phyloP scores from a whole-genome alignment of 2,329 filamentous ascomycete genomes.

The Sclerotiophoma versabilis region DNA sequence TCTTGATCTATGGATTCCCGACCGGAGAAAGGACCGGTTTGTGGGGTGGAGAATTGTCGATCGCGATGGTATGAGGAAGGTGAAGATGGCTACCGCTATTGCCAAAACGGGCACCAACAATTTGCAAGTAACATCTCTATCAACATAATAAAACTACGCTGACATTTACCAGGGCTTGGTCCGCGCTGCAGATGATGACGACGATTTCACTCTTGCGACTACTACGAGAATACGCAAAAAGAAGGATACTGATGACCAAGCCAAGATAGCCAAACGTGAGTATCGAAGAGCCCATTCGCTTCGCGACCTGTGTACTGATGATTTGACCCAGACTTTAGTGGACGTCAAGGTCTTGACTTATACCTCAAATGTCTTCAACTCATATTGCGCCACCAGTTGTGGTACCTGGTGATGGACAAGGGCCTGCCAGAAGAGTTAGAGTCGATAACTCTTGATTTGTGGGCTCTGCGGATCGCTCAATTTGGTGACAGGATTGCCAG shows the following conservation, averaged over 20 bases:
- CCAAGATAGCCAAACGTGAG: conserved; percentile 32
- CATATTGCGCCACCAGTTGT: conserved; percentile 80
- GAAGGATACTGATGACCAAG: conserved; percentile 58
- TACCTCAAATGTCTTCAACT: conserved; percentile 87
- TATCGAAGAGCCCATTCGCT: background rate
- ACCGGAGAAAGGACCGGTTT: conserved; percentile 45
- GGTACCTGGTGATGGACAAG: conserved; percentile 73
- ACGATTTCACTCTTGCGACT: conserved; percentile 69
- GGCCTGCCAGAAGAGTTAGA: conserved; percentile 77
- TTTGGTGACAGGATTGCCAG: conserved; percentile 56
- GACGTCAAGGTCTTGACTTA: conserved; percentile 74
- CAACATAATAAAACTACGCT: background rate
- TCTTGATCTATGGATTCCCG: conserved; percentile 18
- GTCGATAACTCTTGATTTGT: conserved; percentile 81
- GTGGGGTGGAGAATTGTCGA: conserved; percentile 70
- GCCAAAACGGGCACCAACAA: conserved; percentile 79
- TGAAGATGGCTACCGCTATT: conserved; percentile 79
- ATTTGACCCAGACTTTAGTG: conserved; percentile 62
- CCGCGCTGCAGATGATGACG: conserved; percentile 63
- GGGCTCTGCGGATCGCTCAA: conserved; percentile 74
- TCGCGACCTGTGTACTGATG: conserved; percentile 17
- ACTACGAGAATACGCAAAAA: conserved; percentile 63
- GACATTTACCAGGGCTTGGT: conserved; percentile 32
- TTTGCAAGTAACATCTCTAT: conserved; percentile 60
- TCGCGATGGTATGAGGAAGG: conserved; percentile 71